Evolutionary conservation across 495 filamentous ascomycete species (phyloP), one percentile per base, ranked within the genome.

Genomic region (Thermochaetoides thermophila): DNA sequence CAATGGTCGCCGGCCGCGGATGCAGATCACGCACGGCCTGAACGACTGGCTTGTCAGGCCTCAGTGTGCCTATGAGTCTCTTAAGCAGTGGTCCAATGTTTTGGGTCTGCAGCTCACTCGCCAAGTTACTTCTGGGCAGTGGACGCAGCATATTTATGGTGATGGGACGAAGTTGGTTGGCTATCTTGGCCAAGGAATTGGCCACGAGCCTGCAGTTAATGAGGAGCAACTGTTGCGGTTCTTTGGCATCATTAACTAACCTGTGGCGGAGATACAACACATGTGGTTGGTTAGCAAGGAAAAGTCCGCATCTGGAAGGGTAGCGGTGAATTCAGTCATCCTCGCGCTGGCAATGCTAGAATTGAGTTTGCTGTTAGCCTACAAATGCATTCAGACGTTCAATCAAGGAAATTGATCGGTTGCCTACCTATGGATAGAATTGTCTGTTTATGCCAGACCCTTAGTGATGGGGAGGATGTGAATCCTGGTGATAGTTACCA

Each of bases 31-130:
- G 35, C 71, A 76, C 38, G 70, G 70, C 8, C 48, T 56, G 10
- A 57, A 53, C 8, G 71, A 76, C 32, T 42, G 35, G 3, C 61
- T 69, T 3, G 58, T 74, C 7, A 45, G 50, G 8, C 61, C 61
- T 3, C 50, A 54, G 43, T 70, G 68, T 44, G 69, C 52, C 31
- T 35, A 57, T 14, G 68, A 72, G 56, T 61, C 60, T 12, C 48
- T 71, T 29, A 70, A 71, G 60, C 64, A 76, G 52, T 76, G 71
- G 71, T 56, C 62, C 4, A 59, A 57, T 12, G 63, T 76, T 1
- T 54, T 68, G 9, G 64, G 61, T 2, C 46, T 58, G 3, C 20
- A 31, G 8, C 42, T 54, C 8, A 39, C 44, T 5, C 50, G 44
- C 18, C 55, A 54, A 5, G 44, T 56, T 17, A 62, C 63, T 4